These are phyloP conservation scores for Suillus paluster DNA, from an alignment of 768 basidiomycete species.

Conservation along the genomic window DNA sequence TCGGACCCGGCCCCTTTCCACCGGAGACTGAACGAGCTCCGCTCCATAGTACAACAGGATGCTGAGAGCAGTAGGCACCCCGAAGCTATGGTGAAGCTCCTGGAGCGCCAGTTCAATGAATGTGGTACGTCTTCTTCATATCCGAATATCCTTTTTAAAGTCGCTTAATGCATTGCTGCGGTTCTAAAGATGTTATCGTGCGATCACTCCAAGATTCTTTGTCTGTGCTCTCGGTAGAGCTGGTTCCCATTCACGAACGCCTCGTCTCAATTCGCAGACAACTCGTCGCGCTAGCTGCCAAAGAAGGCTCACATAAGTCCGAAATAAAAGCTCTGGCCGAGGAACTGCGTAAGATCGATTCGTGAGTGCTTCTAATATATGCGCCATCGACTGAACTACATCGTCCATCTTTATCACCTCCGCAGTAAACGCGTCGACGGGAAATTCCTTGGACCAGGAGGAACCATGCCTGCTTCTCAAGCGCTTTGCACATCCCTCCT, in stretches of 20 bases:
- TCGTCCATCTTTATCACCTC: conserved; percentile 1
- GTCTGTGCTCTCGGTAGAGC: conserved; percentile 85
- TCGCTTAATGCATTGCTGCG: conserved; percentile 1
- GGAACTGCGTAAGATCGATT: conserved; percentile 94
- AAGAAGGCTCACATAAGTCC: conserved; percentile 81
- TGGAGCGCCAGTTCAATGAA: conserved; percentile 89
- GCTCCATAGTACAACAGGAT: conserved; percentile 85
- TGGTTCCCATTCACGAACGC: conserved; percentile 88
- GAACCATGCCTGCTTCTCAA: conserved; percentile 89
- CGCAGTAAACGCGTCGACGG: conserved; percentile 90
- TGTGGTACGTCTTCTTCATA: conserved; percentile 68
- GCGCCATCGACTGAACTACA: conserved; percentile 14
- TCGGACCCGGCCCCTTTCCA: conserved; percentile 89
- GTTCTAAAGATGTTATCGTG: conserved; percentile 68
- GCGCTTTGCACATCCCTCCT: conserved; percentile 89
- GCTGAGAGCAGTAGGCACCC: conserved; percentile 82
- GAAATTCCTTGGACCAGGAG: conserved; percentile 92
- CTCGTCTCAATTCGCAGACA: conserved; percentile 88
- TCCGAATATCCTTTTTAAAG: conserved; percentile 12
- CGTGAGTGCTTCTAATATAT: conserved; percentile 62
- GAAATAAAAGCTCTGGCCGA: conserved; percentile 91
- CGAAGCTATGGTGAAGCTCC: conserved; percentile 83
- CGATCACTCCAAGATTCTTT: conserved; percentile 81
- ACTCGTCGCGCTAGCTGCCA: conserved; percentile 85
- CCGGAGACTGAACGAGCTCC: conserved; percentile 77